phyloP scores from a whole-genome alignment of 1,284 basidiomycete species.

The Somion occarium region DNA sequence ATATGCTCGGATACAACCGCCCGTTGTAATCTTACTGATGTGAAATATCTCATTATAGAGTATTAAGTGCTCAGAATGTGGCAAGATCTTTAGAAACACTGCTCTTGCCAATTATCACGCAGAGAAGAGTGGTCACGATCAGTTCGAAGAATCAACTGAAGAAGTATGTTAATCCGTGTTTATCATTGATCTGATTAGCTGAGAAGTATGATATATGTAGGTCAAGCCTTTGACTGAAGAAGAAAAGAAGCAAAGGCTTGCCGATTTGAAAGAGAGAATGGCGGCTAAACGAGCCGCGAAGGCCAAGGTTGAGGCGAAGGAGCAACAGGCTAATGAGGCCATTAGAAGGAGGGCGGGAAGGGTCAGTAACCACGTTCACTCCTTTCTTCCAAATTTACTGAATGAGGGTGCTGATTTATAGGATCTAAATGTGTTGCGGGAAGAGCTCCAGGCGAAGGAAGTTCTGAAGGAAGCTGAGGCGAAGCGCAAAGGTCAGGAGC shows the following conservation, averaged over 20 bases:
- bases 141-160: slow-evolving; percentile 94
- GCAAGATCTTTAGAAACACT: slow-evolving; percentile 84
- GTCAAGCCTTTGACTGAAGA: slow-evolving; percentile 94
- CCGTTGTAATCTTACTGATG: not conserved
- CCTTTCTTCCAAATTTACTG: not conserved
- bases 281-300: slow-evolving; percentile 70
- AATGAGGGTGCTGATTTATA: slow-evolving; percentile 21
- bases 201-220: slow-evolving; percentile 29
- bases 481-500: slow-evolving; percentile 62
- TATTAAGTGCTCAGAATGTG: slow-evolving; percentile 78
- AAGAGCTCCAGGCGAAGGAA: slow-evolving; percentile 79
- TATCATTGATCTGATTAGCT: not conserved
- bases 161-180: slow-evolving; percentile 49
- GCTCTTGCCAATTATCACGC: slow-evolving; percentile 93
- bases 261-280: slow-evolving; percentile 77
- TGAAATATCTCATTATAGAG: slow-evolving; percentile 46
- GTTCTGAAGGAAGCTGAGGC: slow-evolving; percentile 75
- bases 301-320: slow-evolving; percentile 66
- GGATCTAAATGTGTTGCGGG: slow-evolving; percentile 71
- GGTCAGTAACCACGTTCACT: slow-evolving; percentile 41
- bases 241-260: slow-evolving; percentile 82
- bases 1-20: not conserved
- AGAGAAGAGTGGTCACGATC: slow-evolving; percentile 91
- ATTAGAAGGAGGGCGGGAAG: slow-evolving; percentile 82
- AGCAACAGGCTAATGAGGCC: slow-evolving; percentile 72